Percentiles rank a stretch among this genome's conserved stretches.
phyloP scores from a whole-genome alignment of 2,329 filamentous ascomycete species.

The Alternaria alternata region DNA sequence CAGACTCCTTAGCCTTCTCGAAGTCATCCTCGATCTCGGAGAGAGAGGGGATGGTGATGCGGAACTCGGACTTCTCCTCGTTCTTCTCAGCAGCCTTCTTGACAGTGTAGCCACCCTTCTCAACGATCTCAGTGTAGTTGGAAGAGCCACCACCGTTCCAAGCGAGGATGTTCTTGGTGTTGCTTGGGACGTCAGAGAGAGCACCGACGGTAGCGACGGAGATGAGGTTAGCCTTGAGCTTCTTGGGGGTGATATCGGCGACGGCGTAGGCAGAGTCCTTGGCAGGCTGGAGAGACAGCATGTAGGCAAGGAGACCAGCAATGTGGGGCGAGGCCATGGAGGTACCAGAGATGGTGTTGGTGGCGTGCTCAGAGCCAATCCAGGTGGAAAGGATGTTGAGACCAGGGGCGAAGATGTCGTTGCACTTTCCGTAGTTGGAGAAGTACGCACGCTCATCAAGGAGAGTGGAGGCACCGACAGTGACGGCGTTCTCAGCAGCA shows the following conservation, averaged over 20 bases:
- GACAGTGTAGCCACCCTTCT: slow-evolving; percentile 74
- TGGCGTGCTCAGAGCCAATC: slow-evolving; percentile 94
- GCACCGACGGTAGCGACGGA: slow-evolving; percentile 79
- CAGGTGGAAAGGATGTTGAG: slow-evolving; percentile 97
- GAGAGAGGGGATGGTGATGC: slow-evolving; percentile 49
- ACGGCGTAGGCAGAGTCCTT: slow-evolving; percentile 91
- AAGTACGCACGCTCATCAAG: slow-evolving; percentile 98
- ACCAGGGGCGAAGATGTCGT: slow-evolving; percentile 97
- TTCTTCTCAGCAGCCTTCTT: slow-evolving; percentile 37
- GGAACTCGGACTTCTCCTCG: slow-evolving; percentile 49
- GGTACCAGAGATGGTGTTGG: slow-evolving; percentile 99
- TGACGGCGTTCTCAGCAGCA: slow-evolving; percentile 88
- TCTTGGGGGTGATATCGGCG: slow-evolving; percentile 86
- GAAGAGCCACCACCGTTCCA: slow-evolving; percentile 97
- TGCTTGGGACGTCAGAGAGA: slow-evolving; percentile 81
- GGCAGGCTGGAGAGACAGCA: slow-evolving; percentile 92
- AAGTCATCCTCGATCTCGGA: slow-evolving; percentile 48
- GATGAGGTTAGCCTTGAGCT: slow-evolving; percentile 91
- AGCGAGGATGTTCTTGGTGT: slow-evolving; percentile 93
- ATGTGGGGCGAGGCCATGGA: slow-evolving; percentile 99
- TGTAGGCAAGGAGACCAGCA: slow-evolving; percentile 94
- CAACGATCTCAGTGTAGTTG: slow-evolving; percentile 87
- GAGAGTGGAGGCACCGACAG: slow-evolving; percentile 92
- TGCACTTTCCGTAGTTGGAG: slow-evolving; percentile 99
- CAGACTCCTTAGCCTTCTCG: slow-evolving; percentile 46